Evolutionary conservation across 164 flowering plant species (phyloP).

Genomic region (Piper longum): DNA sequence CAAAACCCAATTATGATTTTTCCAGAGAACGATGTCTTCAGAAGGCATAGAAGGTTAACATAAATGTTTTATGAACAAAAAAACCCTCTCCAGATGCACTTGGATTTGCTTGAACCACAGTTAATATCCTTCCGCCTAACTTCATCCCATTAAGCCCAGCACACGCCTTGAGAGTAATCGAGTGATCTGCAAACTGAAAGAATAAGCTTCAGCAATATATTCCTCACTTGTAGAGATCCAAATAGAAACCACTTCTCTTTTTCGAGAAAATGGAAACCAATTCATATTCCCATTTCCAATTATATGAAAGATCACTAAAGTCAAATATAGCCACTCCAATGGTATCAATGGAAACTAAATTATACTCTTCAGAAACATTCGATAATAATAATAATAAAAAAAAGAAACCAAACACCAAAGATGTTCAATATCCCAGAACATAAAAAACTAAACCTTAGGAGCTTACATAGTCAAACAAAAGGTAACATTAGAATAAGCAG

Average conservation of each 20-base stretch:
- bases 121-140: conserved; percentile 73
- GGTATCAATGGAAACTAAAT: too few relatives aligned
- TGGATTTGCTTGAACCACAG: conserved; percentile 63
- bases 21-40: conserved; percentile 1
- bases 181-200: conserved; percentile 72
- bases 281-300: too few relatives aligned
- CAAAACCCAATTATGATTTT: not conserved
- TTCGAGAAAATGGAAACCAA: too few relatives aligned
- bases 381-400: too few relatives aligned
- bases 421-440: too few relatives aligned
- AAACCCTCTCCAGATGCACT: conserved; percentile 31
- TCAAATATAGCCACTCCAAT: too few relatives aligned
- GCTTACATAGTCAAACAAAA: not conserved
- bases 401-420: not conserved
- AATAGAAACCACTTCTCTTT: not conserved
- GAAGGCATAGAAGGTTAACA: not conserved
- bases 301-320: too few relatives aligned
- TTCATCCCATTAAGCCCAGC: conserved; percentile 94
- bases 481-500: not conserved
- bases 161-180: conserved; percentile 75
- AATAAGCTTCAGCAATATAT: not conserved
- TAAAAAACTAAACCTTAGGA: too few relatives aligned
- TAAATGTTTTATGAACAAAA: not conserved
- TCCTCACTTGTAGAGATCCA: not conserved
- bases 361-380: too few relatives aligned